Evolutionary conservation across 768 basidiomycete species (phyloP), one percentile per base, ranked within the genome.

Genomic region (Trametopsis cervina): DNA sequence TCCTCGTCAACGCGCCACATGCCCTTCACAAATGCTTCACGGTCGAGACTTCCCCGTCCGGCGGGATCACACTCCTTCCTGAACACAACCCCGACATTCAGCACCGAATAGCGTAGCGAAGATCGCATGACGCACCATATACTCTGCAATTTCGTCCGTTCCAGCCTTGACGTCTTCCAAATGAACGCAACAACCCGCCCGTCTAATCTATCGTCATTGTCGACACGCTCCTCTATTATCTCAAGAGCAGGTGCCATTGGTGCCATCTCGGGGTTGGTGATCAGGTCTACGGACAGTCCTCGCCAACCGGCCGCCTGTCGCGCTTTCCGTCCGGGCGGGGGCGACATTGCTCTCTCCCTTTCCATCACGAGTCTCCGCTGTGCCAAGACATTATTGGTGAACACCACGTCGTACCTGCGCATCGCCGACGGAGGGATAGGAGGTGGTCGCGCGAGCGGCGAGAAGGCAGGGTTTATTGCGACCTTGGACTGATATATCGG

Each of bases 1-100:
- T 89, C 87, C 63, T 88, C 85, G 64, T 91, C 88, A 23, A 91
- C 85, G 29, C 80, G 78, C 87, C 87, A 89, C 85, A 89, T 89
- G 43, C 86, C 89, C 53, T 73, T 76, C 35, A 80, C 75, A 54
- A 91, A 91, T 15, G 68, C 69, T 15, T 85, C 83, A 4, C 78
- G 68, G 53, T 80, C 76, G 10, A 91, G 69, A n/a, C 70, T 70
- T 2, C 85, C 86, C 24, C 64, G 67, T 4, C 67, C 61, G 2
- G 64, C 63, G 2, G 74, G 63, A 62, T 89, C 86, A 54, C 82
- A 87, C 57, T 87, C 86, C 44, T 68, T 71, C 88, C 88, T 89
- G 52, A 26, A 53, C 15, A 26, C 42, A 5, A 10, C 12, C 2
- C 5, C 21, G n/a, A n/a, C n/a, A n/a, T n/a, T n/a, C n/a, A n/a